These are phyloP conservation scores for Pleurotus giganteus DNA, from an alignment of 768 basidiomycete species.

Conservation along the genomic window DNA sequence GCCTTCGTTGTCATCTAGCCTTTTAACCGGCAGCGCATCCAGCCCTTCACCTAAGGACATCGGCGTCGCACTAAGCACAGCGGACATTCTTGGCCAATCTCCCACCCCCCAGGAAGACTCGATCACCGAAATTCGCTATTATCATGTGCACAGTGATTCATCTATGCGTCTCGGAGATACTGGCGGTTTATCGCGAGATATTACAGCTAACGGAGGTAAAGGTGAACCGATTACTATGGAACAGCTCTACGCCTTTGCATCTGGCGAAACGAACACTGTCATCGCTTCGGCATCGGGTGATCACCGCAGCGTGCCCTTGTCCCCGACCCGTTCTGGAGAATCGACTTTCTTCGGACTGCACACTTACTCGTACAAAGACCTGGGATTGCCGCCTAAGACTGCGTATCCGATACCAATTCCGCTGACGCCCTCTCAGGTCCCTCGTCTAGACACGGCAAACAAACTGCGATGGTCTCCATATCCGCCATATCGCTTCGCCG, in stretches of 20 bases:
- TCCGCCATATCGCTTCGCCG: slow-evolving; percentile 80
- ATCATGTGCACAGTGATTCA: slow-evolving; percentile 64
- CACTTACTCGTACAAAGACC: slow-evolving; percentile 23
- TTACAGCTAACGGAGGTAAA: slow-evolving; percentile 15
- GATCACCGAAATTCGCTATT: slow-evolving; percentile 39
- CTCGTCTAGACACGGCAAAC: slow-evolving; percentile 34
- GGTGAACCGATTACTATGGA: slow-evolving; percentile 55
- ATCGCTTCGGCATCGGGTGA: neutral
- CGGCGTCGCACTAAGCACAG: slow-evolving; percentile 54
- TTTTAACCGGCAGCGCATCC: slow-evolving; percentile 13
- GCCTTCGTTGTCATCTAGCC: slow-evolving; percentile 34
- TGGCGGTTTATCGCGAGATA: slow-evolving; percentile 42
- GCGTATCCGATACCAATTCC: slow-evolving; percentile 32
- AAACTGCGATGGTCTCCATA: slow-evolving; percentile 62
- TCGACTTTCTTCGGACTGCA: slow-evolving; percentile 65
- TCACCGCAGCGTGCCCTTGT: slow-evolving; percentile 11
- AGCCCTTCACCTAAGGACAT: slow-evolving; percentile 59
- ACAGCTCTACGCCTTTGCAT: slow-evolving; percentile 54
- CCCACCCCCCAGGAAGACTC: slow-evolving; percentile 20
- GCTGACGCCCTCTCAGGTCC: slow-evolving; percentile 33
- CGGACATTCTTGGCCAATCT: slow-evolving; percentile 42
- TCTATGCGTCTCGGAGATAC: slow-evolving; percentile 77
- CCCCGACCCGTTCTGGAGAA: slow-evolving; percentile 33
- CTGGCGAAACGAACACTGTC: neutral
- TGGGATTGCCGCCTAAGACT: neutral